Conservation (phyloP, 78 protist species). For the Fonticula alba region DNA sequence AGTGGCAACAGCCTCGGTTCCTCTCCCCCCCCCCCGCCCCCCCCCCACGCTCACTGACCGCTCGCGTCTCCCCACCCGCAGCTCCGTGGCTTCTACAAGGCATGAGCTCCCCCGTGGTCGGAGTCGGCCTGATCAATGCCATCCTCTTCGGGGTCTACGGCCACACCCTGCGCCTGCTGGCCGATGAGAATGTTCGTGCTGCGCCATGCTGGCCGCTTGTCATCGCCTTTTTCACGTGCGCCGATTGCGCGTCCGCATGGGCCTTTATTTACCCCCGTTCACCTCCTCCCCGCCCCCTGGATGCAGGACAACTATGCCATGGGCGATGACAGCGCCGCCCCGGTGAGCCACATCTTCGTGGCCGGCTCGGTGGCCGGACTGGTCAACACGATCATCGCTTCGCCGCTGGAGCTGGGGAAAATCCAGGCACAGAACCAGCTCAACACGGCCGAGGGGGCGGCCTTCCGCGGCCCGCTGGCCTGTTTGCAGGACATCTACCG, state of each 20-base stretch:
- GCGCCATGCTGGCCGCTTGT: no score
- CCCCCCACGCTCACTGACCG: neutral
- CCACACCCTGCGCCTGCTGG: neutral
- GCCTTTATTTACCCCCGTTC: no score
- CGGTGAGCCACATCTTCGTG: neutral
- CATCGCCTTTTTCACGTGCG: no score
- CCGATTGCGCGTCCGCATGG: no score
- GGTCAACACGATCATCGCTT: neutral
- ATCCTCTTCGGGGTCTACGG: conserved; percentile 1
- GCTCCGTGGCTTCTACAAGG: conserved; percentile 1
- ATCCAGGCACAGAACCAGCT: neutral
- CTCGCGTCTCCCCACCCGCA: neutral
- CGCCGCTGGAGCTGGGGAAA: neutral
- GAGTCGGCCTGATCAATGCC: neutral
- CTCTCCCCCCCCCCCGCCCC: no score
- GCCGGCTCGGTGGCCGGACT: neutral
- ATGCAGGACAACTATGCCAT: no score
- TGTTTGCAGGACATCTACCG: neutral
- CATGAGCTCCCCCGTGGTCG: neutral
- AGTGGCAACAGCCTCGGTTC: no score
- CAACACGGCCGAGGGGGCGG: no score
- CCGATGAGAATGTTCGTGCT: neutral
- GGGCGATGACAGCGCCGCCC: no score
- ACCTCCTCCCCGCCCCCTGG: no score
- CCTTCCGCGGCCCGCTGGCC: neutral